Conservation (phyloP, 352 stramenopile genomes). For the Phytophthora citricola region DNA sequence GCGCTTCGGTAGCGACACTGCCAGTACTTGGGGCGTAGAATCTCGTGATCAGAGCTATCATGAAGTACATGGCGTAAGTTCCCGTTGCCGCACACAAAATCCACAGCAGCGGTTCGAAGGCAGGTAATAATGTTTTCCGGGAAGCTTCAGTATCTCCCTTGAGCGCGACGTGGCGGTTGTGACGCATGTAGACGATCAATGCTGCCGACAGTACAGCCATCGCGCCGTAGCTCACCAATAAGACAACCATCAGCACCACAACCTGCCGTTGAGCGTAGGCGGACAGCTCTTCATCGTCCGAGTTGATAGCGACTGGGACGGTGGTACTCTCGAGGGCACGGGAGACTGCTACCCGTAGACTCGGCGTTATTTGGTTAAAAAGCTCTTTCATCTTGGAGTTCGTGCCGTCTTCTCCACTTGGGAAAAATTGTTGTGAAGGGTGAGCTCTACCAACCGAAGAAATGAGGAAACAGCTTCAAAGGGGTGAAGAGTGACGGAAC, state of each 20-base stretch:
- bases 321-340: slow-evolving; percentile 17
- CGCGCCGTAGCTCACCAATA: slow-evolving; percentile 46
- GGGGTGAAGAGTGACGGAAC: slow-evolving; percentile 4
- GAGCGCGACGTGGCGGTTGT: slow-evolving; percentile 46
- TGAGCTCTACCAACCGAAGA: neutral
- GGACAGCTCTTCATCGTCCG: slow-evolving; percentile 7
- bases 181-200: slow-evolving; percentile 56
- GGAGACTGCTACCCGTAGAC: slow-evolving; percentile 22
- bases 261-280: slow-evolving; percentile 37
- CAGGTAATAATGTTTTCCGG: slow-evolving; percentile 54
- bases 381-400: slow-evolving; percentile 19
- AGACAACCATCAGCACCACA: slow-evolving; percentile 38
- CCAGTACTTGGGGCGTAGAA: slow-evolving; percentile 27
- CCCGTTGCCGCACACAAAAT: slow-evolving; percentile 38
- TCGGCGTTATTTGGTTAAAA: slow-evolving; percentile 21
- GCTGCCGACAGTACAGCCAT: slow-evolving; percentile 42
- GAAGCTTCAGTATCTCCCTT: slow-evolving; percentile 48
- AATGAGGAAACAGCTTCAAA: slow-evolving; percentile 1
- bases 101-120: slow-evolving; percentile 62
- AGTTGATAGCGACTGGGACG: neutral
- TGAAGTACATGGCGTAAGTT: slow-evolving; percentile 43
- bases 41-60: slow-evolving; percentile 29
- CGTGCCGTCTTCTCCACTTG: slow-evolving; percentile 6
- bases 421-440: slow-evolving; percentile 33
- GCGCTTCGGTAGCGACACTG: slow-evolving; percentile 30